Percentiles rank a stretch among this genome's conserved stretches.
These are phyloP conservation scores for Copromyces sp. DNA, from an alignment of 495 filamentous ascomycete species.

Conservation along the genomic window DNA sequence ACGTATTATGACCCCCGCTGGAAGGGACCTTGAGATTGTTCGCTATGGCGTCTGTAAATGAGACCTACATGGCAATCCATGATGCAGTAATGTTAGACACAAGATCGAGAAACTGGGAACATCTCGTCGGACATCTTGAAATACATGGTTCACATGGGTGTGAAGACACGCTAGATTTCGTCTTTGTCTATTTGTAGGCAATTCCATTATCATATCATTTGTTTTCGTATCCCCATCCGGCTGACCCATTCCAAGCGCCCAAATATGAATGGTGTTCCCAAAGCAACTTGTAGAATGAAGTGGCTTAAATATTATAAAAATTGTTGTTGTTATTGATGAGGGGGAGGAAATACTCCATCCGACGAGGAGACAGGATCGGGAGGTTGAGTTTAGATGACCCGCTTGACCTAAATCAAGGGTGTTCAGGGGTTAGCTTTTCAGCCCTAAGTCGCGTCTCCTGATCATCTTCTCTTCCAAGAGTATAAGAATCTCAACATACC, in stretches of 20 bases:
- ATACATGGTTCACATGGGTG: background rate
- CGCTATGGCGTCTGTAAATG: background rate
- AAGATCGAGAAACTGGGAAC: background rate
- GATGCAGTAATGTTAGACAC: background rate
- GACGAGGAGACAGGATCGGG: background rate
- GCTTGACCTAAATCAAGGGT: slow-evolving; percentile 18
- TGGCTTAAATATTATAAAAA: background rate
- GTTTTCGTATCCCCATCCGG: background rate
- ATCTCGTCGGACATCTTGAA: background rate
- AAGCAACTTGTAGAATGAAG: background rate
- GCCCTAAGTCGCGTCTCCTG: background rate
- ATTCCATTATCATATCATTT: slow-evolving; percentile 9
- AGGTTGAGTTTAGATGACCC: slow-evolving; percentile 19
- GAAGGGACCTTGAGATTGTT: background rate
- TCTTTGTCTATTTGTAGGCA: background rate
- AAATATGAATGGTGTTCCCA: slow-evolving; percentile 3
- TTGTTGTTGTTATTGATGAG: background rate
- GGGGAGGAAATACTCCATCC: background rate
- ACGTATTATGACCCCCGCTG: background rate
- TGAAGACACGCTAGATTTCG: background rate
- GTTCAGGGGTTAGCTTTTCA: slow-evolving; percentile 1
- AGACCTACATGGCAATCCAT: background rate
- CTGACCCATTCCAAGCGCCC: slow-evolving; percentile 6
- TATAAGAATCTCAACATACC: slow-evolving; percentile 36
- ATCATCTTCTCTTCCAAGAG: background rate